phyloP scores from a whole-genome alignment of 2,329 filamentous ascomycete genomes.

The Hansfordia pulvinata region DNA sequence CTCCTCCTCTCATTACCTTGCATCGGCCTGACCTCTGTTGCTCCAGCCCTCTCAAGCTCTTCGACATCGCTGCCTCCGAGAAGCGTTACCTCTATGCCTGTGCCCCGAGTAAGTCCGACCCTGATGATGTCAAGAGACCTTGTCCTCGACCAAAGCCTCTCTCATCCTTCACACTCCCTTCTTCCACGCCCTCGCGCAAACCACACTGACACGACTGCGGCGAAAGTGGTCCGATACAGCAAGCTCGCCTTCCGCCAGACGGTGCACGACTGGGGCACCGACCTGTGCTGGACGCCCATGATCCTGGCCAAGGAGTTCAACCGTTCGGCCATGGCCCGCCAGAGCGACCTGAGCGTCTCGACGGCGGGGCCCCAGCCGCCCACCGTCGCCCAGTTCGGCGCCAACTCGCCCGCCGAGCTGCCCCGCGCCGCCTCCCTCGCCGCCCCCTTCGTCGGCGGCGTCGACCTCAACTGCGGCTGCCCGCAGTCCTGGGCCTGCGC shows the following conservation, averaged over 20 bases:
- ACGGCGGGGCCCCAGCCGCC: conserved; percentile 36
- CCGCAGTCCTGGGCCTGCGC: conserved; percentile 62
- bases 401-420: conserved; percentile 46
- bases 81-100: conserved; percentile 27
- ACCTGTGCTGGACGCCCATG: conserved; percentile 62
- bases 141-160: conserved; percentile 14
- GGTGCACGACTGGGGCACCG: conserved; percentile 48
- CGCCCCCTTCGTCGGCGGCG: conserved; percentile 46
- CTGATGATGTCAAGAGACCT: no score
- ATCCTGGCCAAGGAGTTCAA: conserved; percentile 58
- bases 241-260: conserved; percentile 58
- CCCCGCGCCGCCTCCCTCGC: conserved; percentile 48
- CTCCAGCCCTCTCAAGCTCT: conserved; percentile 26
- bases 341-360: conserved; percentile 51
- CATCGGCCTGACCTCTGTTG: background rate
- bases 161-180: conserved; percentile 1
- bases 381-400: conserved; percentile 55
- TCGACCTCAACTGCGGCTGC: conserved; percentile 62
- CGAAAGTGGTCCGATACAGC: conserved; percentile 6
- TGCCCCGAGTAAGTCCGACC: conserved; percentile 37
- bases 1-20: background rate
- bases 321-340: conserved; percentile 41
- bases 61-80: conserved; percentile 24
- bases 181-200: background rate
- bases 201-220: background rate